Conservation (phyloP, 176 grass and related monocot genomes). For the Aegilops longissima region DNA sequence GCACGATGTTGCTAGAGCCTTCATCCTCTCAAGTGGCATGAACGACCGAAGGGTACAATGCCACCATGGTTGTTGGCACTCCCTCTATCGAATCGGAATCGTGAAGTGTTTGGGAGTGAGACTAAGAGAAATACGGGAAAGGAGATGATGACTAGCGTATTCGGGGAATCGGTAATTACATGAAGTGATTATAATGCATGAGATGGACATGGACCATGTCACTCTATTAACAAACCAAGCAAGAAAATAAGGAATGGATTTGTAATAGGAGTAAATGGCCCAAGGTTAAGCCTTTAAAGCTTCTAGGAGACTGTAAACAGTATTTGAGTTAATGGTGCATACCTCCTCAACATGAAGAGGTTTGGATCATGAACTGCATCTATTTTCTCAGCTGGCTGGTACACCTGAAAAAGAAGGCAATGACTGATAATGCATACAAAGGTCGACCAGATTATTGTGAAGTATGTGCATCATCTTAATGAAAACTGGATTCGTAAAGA, state of each 20-base stretch:
- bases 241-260: too few relatives aligned
- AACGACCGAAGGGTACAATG: too few relatives aligned
- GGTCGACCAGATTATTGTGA: background rate
- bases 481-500: background rate
- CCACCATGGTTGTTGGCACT: too few relatives aligned
- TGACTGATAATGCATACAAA: conserved; percentile 10
- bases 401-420: conserved; percentile 44
- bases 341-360: conserved; percentile 63
- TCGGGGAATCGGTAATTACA: background rate
- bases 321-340: background rate
- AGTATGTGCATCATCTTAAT: conserved; percentile 15
- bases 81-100: too few relatives aligned
- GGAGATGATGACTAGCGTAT: too few relatives aligned
- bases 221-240: too few relatives aligned
- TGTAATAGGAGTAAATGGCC: background rate
- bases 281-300: background rate
- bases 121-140: too few relatives aligned
- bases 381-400: conserved; percentile 44
- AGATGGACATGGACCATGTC: background rate
- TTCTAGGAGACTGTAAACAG: background rate
- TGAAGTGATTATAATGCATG: background rate
- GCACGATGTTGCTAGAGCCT: too few relatives aligned
- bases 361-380: conserved; percentile 43
- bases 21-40: too few relatives aligned
- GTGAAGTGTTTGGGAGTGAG: too few relatives aligned